Percentiles rank a stretch among this genome's conserved stretches.
Evolutionary conservation across 495 filamentous ascomycete species (phyloP).

Genomic region (Xylaria telfairii): DNA sequence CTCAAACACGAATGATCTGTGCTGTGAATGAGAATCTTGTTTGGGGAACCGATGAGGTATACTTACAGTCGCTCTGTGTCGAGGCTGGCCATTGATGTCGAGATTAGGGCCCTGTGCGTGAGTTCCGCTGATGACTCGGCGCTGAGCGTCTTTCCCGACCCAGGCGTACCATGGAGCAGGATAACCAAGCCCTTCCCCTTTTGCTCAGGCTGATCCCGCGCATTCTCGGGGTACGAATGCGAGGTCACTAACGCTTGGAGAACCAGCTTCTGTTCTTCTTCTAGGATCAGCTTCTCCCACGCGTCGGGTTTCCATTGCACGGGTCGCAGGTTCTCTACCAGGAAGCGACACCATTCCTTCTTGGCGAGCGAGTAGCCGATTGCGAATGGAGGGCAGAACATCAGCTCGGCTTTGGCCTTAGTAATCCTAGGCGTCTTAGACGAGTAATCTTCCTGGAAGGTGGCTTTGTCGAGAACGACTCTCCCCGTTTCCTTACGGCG

Average conservation of each 20-base stretch:
- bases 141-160: conserved; percentile 60
- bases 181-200: conserved; percentile 59
- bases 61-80: conserved; percentile 52
- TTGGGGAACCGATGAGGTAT: conserved; percentile 76
- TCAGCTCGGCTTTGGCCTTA: conserved; percentile 32
- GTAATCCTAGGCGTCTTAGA: conserved; percentile 24
- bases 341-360: conserved; percentile 83
- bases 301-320: conserved; percentile 80
- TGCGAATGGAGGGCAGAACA: conserved; percentile 57
- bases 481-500: conserved; percentile 30
- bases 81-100: conserved; percentile 17
- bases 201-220: conserved; percentile 76
- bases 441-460: conserved; percentile 44
- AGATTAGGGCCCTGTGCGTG: conserved; percentile 47
- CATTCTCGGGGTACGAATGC: conserved; percentile 46
- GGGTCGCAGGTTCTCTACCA: conserved; percentile 71
- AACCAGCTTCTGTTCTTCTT: conserved; percentile 75
- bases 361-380: conserved; percentile 82
- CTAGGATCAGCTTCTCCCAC: conserved; percentile 75
- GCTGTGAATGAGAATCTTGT: conserved; percentile 71
- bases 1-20: conserved; percentile 73
- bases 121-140: conserved; percentile 50
- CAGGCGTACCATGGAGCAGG: conserved; percentile 55
- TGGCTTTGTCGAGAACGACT: conserved; percentile 44
- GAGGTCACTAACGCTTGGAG: conserved; percentile 79